Evolutionary conservation across 1,284 basidiomycete species (phyloP).

Genomic region (Schizophyllum amplum): DNA sequence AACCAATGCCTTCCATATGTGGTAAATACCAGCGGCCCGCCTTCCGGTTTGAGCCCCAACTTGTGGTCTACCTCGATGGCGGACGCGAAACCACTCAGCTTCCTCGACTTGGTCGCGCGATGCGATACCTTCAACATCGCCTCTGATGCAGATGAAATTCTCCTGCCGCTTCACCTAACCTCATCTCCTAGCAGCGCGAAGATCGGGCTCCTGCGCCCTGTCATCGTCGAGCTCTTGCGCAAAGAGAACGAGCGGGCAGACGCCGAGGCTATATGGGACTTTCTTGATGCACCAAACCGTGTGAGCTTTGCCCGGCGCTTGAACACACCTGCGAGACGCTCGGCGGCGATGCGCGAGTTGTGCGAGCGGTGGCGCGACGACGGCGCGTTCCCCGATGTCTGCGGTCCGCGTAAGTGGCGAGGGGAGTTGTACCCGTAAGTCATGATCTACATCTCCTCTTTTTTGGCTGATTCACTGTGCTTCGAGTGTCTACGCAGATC

Average conservation of each 20-base stretch:
- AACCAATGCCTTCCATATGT: no score
- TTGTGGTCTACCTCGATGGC: no score
- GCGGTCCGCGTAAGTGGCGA: conserved; percentile 75
- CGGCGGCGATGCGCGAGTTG: conserved; percentile 48
- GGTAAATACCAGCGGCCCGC: no score
- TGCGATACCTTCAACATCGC: conserved; percentile 39
- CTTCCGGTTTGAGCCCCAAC: no score
- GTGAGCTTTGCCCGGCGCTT: conserved; percentile 48
- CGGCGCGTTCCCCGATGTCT: conserved; percentile 52
- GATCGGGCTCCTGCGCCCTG: conserved; percentile 56
- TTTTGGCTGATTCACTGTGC: conserved; percentile 11
- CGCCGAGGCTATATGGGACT: conserved; percentile 8
- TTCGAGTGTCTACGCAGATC: conserved; percentile 59
- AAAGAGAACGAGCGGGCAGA: conserved; percentile 34
- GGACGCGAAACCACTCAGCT: conserved; percentile 12
- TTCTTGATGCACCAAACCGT: conserved; percentile 15
- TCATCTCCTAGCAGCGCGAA: conserved; percentile 39
- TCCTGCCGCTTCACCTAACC: conserved; percentile 45
- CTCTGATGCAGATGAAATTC: conserved; percentile 26
- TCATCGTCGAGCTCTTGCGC: conserved; percentile 44
- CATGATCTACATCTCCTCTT: no score
- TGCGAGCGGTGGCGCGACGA: conserved; percentile 66
- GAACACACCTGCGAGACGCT: conserved; percentile 48
- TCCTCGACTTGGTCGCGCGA: conserved; percentile 49
- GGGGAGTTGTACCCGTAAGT: conserved; percentile 64